A percentile compares a stretch with the other conserved stretches of the same genome.
Conservation (phyloP, 257 asterid species). For the Cinchona pubescens region DNA sequence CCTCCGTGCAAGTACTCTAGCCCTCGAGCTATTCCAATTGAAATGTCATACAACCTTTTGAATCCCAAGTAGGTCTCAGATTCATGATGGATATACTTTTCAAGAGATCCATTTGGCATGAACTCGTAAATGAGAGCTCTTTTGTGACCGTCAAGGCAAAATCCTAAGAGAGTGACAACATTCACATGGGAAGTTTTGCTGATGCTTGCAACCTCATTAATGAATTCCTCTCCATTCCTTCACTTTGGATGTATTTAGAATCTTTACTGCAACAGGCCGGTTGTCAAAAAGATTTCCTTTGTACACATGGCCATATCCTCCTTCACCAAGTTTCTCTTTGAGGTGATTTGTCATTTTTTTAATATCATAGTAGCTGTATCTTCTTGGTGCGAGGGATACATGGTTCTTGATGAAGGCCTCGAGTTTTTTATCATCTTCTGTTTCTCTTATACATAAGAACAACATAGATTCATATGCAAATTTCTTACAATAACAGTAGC, state of each 20-base stretch:
- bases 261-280: constrained; percentile 28
- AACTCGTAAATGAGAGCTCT: constrained; percentile 34
- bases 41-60: constrained; percentile 21
- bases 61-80: constrained; percentile 10
- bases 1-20: constrained; percentile 37
- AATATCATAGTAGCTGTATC: not conserved
- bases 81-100: constrained; percentile 12
- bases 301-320: constrained; percentile 27
- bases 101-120: constrained; percentile 41
- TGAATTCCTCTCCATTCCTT: constrained; percentile 30
- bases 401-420: not conserved
- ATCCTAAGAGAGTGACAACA: constrained; percentile 29
- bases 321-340: constrained; percentile 25
- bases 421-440: constrained; percentile 8
- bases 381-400: constrained; percentile 1
- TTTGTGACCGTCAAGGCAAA: constrained; percentile 25
- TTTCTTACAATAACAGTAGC: not conserved
- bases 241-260: constrained; percentile 24
- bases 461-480: not conserved
- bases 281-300: constrained; percentile 20
- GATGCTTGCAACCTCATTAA: constrained; percentile 29
- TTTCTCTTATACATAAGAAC: constrained; percentile 5
- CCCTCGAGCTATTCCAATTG: constrained; percentile 30
- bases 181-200: constrained; percentile 31
- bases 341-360: constrained; percentile 11